phyloP scores from a whole-genome alignment of 2,329 filamentous ascomycete genomes.

The Epichloe baconii region DNA sequence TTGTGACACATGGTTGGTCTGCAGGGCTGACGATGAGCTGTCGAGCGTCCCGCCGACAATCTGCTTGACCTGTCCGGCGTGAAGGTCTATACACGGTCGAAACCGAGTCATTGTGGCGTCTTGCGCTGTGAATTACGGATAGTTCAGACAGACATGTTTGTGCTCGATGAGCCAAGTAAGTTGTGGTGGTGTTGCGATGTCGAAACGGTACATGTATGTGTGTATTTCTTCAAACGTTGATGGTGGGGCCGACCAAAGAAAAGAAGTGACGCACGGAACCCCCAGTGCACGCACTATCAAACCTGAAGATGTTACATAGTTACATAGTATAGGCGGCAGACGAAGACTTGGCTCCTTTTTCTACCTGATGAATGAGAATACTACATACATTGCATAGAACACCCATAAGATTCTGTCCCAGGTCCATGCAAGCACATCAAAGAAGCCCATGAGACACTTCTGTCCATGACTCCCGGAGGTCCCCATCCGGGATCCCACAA shows the following conservation, averaged over 20 bases:
- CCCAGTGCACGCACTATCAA: too few relatives aligned
- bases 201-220: not conserved
- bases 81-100: constrained; percentile 90
- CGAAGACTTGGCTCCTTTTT: too few relatives aligned
- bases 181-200: not conserved
- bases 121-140: not conserved
- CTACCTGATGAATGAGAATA: too few relatives aligned
- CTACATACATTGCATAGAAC: too few relatives aligned
- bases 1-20: constrained; percentile 86
- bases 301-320: too few relatives aligned
- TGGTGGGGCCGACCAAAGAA: not conserved
- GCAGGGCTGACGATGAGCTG: constrained; percentile 49
- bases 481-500: too few relatives aligned
- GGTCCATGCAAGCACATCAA: too few relatives aligned
- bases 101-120: constrained; percentile 70
- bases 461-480: too few relatives aligned
- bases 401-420: too few relatives aligned
- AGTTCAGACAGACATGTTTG: not conserved
- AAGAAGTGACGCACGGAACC: not conserved
- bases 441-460: too few relatives aligned
- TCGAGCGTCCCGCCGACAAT: constrained; percentile 92
- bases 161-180: not conserved
- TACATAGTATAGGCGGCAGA: too few relatives aligned
- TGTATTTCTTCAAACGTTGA: not conserved
- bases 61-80: constrained; percentile 95